Percentiles rank a stretch among this genome's conserved stretches.
phyloP scores from a whole-genome alignment of 2,329 filamentous ascomycete species.

The Pseudogymnoascus sp. region DNA sequence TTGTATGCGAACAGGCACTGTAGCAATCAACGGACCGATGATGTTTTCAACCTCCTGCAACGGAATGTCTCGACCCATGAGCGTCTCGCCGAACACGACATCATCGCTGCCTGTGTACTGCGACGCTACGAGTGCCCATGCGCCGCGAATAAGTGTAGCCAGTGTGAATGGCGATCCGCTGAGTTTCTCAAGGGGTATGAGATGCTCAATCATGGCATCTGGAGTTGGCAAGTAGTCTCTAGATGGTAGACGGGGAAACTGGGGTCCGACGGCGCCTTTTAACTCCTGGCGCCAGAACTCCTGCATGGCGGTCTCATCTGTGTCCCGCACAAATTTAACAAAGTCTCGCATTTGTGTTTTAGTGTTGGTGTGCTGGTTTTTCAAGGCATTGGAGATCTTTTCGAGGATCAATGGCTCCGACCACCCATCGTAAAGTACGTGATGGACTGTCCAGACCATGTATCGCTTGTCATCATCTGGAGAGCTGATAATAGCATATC shows the following conservation, averaged over 20 bases:
- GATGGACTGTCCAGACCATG: constrained; percentile 49
- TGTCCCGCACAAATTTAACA: constrained; percentile 38
- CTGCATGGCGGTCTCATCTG: constrained; percentile 33
- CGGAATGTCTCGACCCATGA: constrained; percentile 35
- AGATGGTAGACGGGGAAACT: constrained; percentile 42
- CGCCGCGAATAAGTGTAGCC: constrained; percentile 23
- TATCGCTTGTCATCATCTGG: constrained; percentile 23
- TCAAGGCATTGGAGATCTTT: constrained; percentile 21
- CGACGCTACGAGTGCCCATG: constrained; percentile 35
- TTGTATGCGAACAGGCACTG: constrained; percentile 34
- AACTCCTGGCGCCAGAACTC: constrained; percentile 42
- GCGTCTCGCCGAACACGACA: constrained; percentile 37
- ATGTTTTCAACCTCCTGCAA: constrained; percentile 35
- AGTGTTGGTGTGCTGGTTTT: constrained; percentile 17
- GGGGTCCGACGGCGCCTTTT: constrained; percentile 36
- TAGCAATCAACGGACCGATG: constrained; percentile 37
- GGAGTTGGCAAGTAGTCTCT: constrained; percentile 38
- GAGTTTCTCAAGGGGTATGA: constrained; percentile 20
- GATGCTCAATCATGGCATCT: constrained; percentile 37
- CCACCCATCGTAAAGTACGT: constrained; percentile 51
- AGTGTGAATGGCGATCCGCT: constrained; percentile 16
- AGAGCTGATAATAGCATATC: constrained; percentile 19
- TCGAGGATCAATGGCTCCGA: constrained; percentile 29
- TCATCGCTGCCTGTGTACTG: constrained; percentile 34
- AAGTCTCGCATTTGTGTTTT: constrained; percentile 38